These are phyloP conservation scores for Plectosphaerella plurivora DNA, from an alignment of 2,329 filamentous ascomycete species.

Conservation along the genomic window DNA sequence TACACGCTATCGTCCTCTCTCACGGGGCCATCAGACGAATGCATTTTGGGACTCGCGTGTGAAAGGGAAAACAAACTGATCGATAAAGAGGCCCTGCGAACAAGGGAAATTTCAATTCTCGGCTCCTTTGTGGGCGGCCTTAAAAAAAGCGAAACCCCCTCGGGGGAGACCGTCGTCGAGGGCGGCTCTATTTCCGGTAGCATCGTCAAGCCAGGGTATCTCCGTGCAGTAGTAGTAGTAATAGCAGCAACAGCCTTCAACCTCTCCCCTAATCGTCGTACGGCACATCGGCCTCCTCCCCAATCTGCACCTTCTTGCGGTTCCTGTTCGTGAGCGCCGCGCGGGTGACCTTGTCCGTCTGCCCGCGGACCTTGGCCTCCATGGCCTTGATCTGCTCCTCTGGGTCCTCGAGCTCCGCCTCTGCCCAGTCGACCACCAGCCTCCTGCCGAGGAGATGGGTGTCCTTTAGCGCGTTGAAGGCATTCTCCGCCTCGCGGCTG, in stretches of 20 bases:
- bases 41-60: neutral
- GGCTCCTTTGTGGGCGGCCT: neutral
- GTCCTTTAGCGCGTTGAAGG: conserved; percentile 84
- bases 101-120: neutral
- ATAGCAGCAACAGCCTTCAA: neutral
- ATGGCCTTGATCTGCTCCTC: conserved; percentile 97
- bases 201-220: neutral
- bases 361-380: conserved; percentile 89
- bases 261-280: conserved; percentile 17
- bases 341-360: conserved; percentile 85
- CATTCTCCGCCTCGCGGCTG: conserved; percentile 82
- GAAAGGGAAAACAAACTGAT: neutral
- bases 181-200: neutral
- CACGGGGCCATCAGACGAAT: neutral
- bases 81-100: neutral
- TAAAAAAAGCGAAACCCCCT: neutral
- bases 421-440: conserved; percentile 87
- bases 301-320: conserved; percentile 85
- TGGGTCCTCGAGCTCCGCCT: conserved; percentile 81
- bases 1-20: neutral
- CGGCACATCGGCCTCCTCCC: conserved; percentile 49
- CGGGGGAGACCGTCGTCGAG: neutral
- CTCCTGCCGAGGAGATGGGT: conserved; percentile 89
- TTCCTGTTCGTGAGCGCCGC: conserved; percentile 81
- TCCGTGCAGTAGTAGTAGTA: too few species aligned